Evolutionary conservation across 2,329 filamentous ascomycete species (phyloP).

Genomic region (Rhinocladiella mackenziei): DNA sequence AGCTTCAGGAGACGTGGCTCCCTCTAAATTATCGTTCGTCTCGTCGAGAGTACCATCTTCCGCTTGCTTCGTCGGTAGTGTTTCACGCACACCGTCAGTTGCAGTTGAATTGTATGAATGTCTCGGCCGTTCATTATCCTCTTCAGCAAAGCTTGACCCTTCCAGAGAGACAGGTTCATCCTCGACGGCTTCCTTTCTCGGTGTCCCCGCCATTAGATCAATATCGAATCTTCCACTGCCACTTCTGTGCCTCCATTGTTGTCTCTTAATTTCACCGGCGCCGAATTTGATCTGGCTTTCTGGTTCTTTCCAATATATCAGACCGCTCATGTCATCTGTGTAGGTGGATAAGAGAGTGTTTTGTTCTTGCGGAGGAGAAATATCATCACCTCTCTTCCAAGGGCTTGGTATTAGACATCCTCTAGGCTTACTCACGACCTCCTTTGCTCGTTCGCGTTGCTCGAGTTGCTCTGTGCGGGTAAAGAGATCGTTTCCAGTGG

Average conservation of each 20-base stretch:
- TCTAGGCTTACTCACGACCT: conserved; percentile 25
- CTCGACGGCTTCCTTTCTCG: conserved; percentile 8
- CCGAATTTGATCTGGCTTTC: conserved; percentile 20
- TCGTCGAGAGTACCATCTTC: conserved; percentile 2
- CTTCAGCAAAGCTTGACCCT: not conserved
- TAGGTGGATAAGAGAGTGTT: conserved; percentile 20
- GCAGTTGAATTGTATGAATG: too few relatives aligned
- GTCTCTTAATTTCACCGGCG: conserved; percentile 17
- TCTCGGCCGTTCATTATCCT: too few relatives aligned
- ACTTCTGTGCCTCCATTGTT: conserved; percentile 14
- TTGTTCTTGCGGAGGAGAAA: conserved; percentile 24
- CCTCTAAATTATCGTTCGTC: not conserved
- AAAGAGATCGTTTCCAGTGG: not conserved
- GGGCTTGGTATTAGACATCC: conserved; percentile 33
- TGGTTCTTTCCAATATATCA: conserved; percentile 22
- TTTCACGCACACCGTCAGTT: too few relatives aligned
- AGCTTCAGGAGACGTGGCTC: conserved; percentile 7
- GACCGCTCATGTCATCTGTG: conserved; percentile 21
- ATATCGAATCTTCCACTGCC: conserved; percentile 25
- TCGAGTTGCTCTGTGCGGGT: conserved; percentile 5
- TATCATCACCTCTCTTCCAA: conserved; percentile 33
- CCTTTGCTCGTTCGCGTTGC: conserved; percentile 17
- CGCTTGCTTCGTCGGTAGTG: too few relatives aligned
- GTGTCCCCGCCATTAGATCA: conserved; percentile 24
- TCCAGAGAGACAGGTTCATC: not conserved